Percentiles rank a stretch among this genome's conserved stretches.
These are phyloP conservation scores for Cantharellus cinnabarinus DNA, from an alignment of 768 basidiomycete species.

Conservation along the genomic window DNA sequence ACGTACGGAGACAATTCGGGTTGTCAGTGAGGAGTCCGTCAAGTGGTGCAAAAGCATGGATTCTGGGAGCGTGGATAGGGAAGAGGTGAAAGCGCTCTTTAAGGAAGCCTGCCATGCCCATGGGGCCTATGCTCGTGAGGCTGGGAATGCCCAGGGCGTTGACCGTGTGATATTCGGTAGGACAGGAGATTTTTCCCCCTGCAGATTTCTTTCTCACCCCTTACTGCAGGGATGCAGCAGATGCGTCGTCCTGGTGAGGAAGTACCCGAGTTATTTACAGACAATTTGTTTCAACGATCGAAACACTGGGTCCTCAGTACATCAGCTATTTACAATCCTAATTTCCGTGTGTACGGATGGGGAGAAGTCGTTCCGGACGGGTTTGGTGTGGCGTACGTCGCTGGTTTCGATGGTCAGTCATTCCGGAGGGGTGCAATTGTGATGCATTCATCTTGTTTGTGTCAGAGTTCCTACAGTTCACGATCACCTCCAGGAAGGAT, in stretches of 20 bases:
- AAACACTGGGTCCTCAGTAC: constrained; percentile 81
- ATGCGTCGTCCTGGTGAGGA: constrained; percentile 39
- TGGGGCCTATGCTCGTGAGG: constrained; percentile 38
- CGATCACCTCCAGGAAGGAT: constrained; percentile 67
- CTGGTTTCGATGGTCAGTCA: constrained; percentile 54
- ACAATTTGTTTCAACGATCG: constrained; percentile 51
- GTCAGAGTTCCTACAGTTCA: constrained; percentile 63
- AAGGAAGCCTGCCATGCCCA: constrained; percentile 43
- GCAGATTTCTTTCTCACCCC: not conserved
- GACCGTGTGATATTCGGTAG: constrained; percentile 76
- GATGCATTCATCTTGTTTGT: not conserved
- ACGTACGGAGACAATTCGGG: constrained; percentile 82
- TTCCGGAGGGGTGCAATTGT: not conserved
- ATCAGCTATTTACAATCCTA: constrained; percentile 69
- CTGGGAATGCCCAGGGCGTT: constrained; percentile 50
- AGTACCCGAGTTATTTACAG: constrained; percentile 49
- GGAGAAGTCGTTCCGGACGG: constrained; percentile 89
- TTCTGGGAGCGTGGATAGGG: constrained; percentile 20
- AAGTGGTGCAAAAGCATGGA: constrained; percentile 64
- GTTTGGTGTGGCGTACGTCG: constrained; percentile 88
- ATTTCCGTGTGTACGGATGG: constrained; percentile 79
- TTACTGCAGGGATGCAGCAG: constrained; percentile 43
- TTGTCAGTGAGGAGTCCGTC: constrained; percentile 57
- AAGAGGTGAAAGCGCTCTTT: constrained; percentile 34
- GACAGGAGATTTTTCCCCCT: not conserved